phyloP scores from a whole-genome alignment of 257 asterid species.

The Misopates orontium region DNA sequence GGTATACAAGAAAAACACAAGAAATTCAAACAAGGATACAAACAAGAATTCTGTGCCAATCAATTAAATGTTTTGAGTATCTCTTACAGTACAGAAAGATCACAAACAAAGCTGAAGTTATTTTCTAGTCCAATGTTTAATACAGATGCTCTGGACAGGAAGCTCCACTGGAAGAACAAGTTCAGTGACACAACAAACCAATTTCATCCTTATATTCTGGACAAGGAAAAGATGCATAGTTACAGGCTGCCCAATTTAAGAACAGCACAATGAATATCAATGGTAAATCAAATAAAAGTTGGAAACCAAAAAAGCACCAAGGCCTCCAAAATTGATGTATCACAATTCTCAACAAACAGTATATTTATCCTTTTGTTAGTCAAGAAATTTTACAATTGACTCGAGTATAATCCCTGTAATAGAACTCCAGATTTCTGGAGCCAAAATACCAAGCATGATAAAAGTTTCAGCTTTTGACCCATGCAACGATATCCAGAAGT shows the following conservation, averaged over 20 bases:
- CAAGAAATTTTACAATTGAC: conserved; percentile 17
- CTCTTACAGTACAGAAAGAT: no score
- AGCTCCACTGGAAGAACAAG: conserved; percentile 5
- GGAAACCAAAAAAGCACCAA: not conserved
- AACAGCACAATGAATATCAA: not conserved
- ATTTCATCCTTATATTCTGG: not conserved
- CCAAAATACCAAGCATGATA: conserved; percentile 1
- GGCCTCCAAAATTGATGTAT: conserved; percentile 10
- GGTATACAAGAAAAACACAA: no score
- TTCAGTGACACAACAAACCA: conserved; percentile 21
- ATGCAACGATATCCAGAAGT: not conserved
- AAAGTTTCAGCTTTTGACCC: no score
- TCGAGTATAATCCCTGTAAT: conserved; percentile 25
- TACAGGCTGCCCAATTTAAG: conserved; percentile 16
- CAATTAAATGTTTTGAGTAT: no score
- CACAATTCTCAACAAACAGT: conserved; percentile 26
- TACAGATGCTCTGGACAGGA: not conserved
- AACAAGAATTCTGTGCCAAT: no score
- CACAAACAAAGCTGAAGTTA: no score
- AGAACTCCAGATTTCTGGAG: not conserved
- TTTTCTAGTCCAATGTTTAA: not conserved
- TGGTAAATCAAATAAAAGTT: not conserved
- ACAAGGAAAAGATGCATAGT: not conserved
- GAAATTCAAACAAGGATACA: no score
- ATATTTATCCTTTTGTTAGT: conserved; percentile 25